Percentiles rank a stretch among this genome's conserved stretches.
phyloP scores from a whole-genome alignment of 2,329 filamentous ascomycete genomes.

The Beauveria bassiana region DNA sequence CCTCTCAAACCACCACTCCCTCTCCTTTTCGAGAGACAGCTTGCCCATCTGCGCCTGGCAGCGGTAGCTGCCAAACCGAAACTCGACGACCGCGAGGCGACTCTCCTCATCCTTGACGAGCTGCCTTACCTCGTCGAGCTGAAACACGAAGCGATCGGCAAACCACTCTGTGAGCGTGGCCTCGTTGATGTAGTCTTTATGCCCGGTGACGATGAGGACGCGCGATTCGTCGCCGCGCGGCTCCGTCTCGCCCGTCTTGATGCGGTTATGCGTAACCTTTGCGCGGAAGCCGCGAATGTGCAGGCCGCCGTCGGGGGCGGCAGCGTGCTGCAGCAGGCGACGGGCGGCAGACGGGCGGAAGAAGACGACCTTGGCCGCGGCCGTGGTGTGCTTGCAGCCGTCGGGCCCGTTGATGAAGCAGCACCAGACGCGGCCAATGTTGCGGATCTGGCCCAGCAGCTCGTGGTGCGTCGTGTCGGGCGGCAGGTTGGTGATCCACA shows the following conservation, averaged over 20 bases:
- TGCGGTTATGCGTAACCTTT: conserved; percentile 39
- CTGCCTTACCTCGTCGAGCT: conserved; percentile 36
- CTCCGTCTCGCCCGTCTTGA: conserved; percentile 30
- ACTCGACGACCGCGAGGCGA: conserved; percentile 34
- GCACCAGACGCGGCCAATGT: conserved; percentile 43
- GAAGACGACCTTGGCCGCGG: conserved; percentile 44
- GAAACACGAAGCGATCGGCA: conserved; percentile 33
- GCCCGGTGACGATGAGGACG: conserved; percentile 43
- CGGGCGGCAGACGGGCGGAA: conserved; percentile 34
- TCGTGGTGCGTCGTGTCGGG: conserved; percentile 31
- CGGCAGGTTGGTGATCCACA: conserved; percentile 47
- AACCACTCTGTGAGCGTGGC: conserved; percentile 34
- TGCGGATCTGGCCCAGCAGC: conserved; percentile 36
- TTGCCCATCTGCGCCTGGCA: conserved; percentile 46
- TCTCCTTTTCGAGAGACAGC: conserved; percentile 29
- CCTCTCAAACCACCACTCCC: conserved; percentile 26
- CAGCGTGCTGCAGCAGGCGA: conserved; percentile 18
- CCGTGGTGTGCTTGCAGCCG: conserved; percentile 25
- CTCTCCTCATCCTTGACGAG: conserved; percentile 18
- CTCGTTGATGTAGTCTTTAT: conserved; percentile 31
- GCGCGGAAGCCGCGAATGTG: conserved; percentile 28
- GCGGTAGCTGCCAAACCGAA: conserved; percentile 46
- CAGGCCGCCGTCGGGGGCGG: conserved; percentile 23
- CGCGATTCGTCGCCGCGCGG: conserved; percentile 31
- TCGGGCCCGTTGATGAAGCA: conserved; percentile 43